A percentile compares a stretch with the other conserved stretches of the same genome.
These are phyloP conservation scores for Coleophoma eucalyptorum DNA, from an alignment of 2,329 filamentous ascomycete species.

Conservation along the genomic window DNA sequence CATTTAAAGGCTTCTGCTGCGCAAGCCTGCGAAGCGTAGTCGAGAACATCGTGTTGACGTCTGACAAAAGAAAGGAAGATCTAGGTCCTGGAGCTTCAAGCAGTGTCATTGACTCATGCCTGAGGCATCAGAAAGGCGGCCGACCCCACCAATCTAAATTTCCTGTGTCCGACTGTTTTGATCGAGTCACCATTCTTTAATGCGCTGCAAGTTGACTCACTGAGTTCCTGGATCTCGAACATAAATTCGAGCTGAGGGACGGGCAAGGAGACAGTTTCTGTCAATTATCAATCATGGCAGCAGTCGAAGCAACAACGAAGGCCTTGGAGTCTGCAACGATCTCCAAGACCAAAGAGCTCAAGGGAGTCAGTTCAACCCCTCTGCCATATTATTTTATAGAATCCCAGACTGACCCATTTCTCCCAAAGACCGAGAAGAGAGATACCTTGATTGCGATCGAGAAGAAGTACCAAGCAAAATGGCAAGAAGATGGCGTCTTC, in stretches of 20 bases:
- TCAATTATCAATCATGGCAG: conserved; percentile 37
- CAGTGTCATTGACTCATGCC: not conserved
- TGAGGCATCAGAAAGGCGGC: not conserved
- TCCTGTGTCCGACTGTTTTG: not conserved
- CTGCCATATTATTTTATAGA: conserved; percentile 6
- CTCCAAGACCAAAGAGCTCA: conserved; percentile 59
- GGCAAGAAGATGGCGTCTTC: conserved; percentile 76
- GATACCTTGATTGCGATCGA: conserved; percentile 78
- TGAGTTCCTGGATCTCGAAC: not conserved
- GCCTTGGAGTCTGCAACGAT: conserved; percentile 48
- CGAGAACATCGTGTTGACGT: conserved; percentile 37
- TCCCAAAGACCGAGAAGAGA: conserved; percentile 73
- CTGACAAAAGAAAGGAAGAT: not conserved
- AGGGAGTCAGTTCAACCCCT: conserved; percentile 41
- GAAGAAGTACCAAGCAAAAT: conserved; percentile 88
- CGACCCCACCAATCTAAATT: conserved; percentile 15
- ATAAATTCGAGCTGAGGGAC: conserved; percentile 3
- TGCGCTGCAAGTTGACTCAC: not conserved
- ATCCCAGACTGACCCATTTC: conserved; percentile 16
- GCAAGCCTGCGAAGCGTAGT: conserved; percentile 40
- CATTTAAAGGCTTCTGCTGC: conserved; percentile 24
- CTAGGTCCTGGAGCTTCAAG: conserved; percentile 1
- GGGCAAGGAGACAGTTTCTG: not conserved
- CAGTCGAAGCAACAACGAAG: conserved; percentile 29
- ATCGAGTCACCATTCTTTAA: not conserved